Evolutionary conservation across 768 basidiomycete species (phyloP), one percentile per base, ranked within the genome.

Genomic region (Clavulina sp.): DNA sequence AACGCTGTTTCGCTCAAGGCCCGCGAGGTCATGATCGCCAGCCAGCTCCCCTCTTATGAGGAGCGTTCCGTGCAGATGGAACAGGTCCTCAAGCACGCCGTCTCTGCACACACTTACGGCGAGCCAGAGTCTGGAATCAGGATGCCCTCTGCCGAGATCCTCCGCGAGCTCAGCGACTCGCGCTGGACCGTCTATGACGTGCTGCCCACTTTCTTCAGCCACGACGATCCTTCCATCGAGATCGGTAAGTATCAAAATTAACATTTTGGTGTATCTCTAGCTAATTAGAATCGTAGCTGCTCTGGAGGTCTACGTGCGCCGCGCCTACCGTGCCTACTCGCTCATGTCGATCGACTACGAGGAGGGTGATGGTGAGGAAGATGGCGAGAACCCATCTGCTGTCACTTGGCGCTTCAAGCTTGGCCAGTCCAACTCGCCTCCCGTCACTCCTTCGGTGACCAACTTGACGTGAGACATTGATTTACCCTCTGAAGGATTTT

Each of bases 111-210:
- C 57, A 82, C 80, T 60, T 97, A 99, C 60, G 95, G 93, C 55
- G 91, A 95, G 66, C 74, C 76, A 41, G 81, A 75, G 3, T 62
- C 69, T 33, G 70, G 71, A 19, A 70, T 77, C 53, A 77, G 91
- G 60, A 74, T 75, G 1, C 95, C 93, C 5, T 84, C 86, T 19
- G 70, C 76, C 2, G 92, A 97, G 55, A 74, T 89, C 33, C 71
- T 99, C 59, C 79, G 79, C 61, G 95, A 99, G 66, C 75, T 99
- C 26, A 87, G 84, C 56, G 95, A 99, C 66, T 96, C 93, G 4
- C 76, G 86, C 40, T 97, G 92, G 67, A 91, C 88, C 13, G 92
- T 97, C 16, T 99, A 82, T 65, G 95, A 99, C 62, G 95, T 99
- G 4, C 76, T 99, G 44, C 89, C 92, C 3, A 75, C 86, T 4